Evolutionary conservation across 1,284 basidiomycete genomes (phyloP), one percentile per base, ranked within the genome.

Genomic region (Sanghuangporus sanghuang): DNA sequence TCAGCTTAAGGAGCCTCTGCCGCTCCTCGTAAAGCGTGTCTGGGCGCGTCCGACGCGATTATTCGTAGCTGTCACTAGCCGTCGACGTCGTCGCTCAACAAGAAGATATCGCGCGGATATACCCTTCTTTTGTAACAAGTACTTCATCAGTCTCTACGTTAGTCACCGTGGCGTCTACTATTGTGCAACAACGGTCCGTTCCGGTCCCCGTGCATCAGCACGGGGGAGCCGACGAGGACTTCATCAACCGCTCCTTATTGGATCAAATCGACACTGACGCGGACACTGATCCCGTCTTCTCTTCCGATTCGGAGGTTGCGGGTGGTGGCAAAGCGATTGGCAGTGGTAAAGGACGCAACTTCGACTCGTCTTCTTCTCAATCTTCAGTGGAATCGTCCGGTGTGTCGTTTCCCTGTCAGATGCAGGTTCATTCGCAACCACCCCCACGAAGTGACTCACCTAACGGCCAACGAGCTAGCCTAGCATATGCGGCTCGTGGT

Each of bases 251-350:
- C 72, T 91, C 89, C 62, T 81, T 92, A 64, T 77, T 92, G 68
- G 90, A 89, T 73, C 87, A 85, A 46, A 81, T 92, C 70, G 85
- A 92, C 81, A 87, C 86, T 64, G 85, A 89, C 74, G 87, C 86
- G 62, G 89, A 91, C 82, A 82, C 88, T 59, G 90, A 92, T 73
- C 86, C 87, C 61, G 72, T 79, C 50, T 79, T 76, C 32, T 79
- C 79, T 64, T 77, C 81, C 5, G 81, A 86, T 74, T 79, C 83
- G 35, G 84, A 86, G 68, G 79, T 81, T 57, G 75, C 79, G 36
- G 75, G 76, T 60, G 72, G 78, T 60, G 53, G 60, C 8, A 49
- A n/a, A 23, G 23, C 40, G 6, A 57, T 56, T 42, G 57, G 56
- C 23, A 27, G 23, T 14, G 54, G 36, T 23, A 36, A 44, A 12